Base-by-base conservation (phyloP, 2,329 filamentous ascomycete genomes). In the Ophiostoma ips region DNA sequence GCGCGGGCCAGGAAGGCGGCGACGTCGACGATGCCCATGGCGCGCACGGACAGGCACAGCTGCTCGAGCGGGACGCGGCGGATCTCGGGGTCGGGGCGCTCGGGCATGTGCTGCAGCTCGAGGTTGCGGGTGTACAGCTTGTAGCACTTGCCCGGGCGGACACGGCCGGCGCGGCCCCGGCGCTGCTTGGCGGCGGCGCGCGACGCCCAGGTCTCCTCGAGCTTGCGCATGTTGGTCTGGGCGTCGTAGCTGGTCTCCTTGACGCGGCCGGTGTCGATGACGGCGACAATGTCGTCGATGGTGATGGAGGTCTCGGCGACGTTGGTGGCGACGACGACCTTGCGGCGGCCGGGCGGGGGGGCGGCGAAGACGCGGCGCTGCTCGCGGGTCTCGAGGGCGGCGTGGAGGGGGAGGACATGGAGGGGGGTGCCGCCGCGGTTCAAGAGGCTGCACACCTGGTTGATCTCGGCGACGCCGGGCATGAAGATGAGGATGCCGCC, bases 271-370 rank as follows among this genome's bases (percentile, higher is more conserved):
- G 84, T 92, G 63, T 98, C 92, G 55, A 98, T 90, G 43, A 98
- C 92, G 2, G 87, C 90, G 2, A 96, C 85, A 49, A 98, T 86
- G 61, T 98, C 92, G 61, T 95, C 89, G 53, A 98, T 98, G 0
- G 92, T 98, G 63, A 98, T 96, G 2, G 92, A 96, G 0, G 92
- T 98, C 64, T 98, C 92, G 2, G 92, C 92, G 2, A 98, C 90
- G 60, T 98, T 98, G 41, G 92, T 98, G 1, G 92, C 87, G 7
- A 90, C 86, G 33, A 98, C 85, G 12, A 98, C 79, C 66, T 98
- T 98, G 34, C 92, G 77, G 66, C 87, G 89, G 0, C 88, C 88
- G 3, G 69, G 64, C 0, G 90, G 89, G 5, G 92, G 69, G 13
- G 73, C 72, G 28, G 78, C 73, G 62, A 98, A 98, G 1, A 98